phyloP scores from a whole-genome alignment of 164 flowering plant species.

The Chloranthus sessilifolius region DNA sequence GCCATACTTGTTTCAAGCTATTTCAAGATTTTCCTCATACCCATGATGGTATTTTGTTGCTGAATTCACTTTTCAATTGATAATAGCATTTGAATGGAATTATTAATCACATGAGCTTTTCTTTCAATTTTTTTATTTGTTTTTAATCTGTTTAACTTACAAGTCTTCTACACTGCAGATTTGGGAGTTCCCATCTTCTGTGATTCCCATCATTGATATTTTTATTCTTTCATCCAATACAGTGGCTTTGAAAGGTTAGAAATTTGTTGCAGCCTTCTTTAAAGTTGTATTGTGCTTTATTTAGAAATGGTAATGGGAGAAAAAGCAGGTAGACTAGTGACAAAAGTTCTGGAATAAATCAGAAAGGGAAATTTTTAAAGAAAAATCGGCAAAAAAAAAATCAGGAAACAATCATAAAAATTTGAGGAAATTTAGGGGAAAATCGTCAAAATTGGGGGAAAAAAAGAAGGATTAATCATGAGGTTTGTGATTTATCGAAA shows the following conservation, averaged over 20 bases:
- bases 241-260: conserved; percentile 67
- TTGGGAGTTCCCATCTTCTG: conserved; percentile 83
- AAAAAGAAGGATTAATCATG: too few relatives aligned
- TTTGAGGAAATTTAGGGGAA: too few relatives aligned
- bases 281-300: neutral
- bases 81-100: conserved; percentile 1
- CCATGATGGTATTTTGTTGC: conserved; percentile 55
- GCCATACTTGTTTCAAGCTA: conserved; percentile 72
- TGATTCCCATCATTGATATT: conserved; percentile 53
- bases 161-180: conserved; percentile 49
- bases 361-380: neutral
- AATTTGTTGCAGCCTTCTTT: neutral
- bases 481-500: too few relatives aligned
- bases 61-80: neutral
- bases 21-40: conserved; percentile 61
- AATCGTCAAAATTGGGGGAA: too few relatives aligned
- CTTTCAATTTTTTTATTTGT: neutral
- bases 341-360: neutral
- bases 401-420: neutral
- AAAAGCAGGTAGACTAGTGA: neutral
- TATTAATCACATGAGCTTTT: neutral
- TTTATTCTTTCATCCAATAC: conserved; percentile 72
- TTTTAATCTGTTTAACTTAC: neutral
- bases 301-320: too few relatives aligned
- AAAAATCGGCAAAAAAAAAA: neutral